A percentile compares a stretch with the other conserved stretches of the same genome.
These are phyloP conservation scores for Blastobotrys indianensis DNA, from an alignment of 1,139 yeast species.

Conservation along the genomic window DNA sequence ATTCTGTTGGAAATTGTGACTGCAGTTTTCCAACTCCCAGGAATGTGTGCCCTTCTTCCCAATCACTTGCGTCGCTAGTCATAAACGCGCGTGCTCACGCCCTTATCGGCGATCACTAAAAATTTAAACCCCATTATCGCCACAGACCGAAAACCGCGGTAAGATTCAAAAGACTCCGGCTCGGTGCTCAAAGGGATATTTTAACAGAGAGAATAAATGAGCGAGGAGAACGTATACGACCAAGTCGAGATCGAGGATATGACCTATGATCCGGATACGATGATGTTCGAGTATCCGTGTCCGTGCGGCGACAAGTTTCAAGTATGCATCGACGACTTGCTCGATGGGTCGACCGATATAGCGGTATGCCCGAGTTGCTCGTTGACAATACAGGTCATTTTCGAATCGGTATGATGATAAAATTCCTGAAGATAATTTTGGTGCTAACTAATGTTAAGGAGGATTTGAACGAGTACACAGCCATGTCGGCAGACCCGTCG, in stretches of 20 bases:
- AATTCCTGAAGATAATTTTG: not conserved
- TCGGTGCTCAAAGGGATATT: too few species aligned
- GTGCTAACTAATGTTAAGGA: not conserved
- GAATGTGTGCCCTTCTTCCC: too few species aligned
- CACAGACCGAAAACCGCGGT: too few species aligned
- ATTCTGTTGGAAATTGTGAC: too few species aligned
- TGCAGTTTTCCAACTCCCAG: too few species aligned
- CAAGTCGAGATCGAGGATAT: slow-evolving; percentile 96
- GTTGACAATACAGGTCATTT: slow-evolving; percentile 84
- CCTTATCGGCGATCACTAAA: too few species aligned
- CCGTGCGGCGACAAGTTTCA: slow-evolving; percentile 98
- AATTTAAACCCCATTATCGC: too few species aligned
- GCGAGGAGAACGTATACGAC: slow-evolving; percentile 47
- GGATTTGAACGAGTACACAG: slow-evolving; percentile 3
- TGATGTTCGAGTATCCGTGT: slow-evolving; percentile 88
- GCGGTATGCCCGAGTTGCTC: slow-evolving; percentile 98
- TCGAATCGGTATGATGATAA: slow-evolving; percentile 42
- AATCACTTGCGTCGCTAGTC: too few species aligned
- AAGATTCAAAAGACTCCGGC: too few species aligned
- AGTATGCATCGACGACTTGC: slow-evolving; percentile 74
- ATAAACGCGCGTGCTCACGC: too few species aligned
- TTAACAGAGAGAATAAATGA: slow-evolving; percentile 1
- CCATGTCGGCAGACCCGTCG: not conserved
- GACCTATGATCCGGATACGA: slow-evolving; percentile 76
- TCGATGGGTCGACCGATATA: slow-evolving; percentile 80